Conservation (phyloP, 78 protist species). For the Dictyostelium purpureum region DNA sequence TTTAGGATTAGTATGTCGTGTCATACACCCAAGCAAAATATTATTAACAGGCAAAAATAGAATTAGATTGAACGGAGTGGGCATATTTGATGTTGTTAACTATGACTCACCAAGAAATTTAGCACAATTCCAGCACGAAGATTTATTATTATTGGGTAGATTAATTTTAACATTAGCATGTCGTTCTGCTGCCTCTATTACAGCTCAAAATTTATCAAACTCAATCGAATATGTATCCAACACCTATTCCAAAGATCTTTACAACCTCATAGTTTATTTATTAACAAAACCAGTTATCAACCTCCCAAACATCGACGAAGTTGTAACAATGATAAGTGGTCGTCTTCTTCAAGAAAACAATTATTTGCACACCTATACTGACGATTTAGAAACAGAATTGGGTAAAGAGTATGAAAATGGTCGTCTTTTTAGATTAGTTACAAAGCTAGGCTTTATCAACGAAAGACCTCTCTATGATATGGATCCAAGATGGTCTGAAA, state of each 20-base stretch:
- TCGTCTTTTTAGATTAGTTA: slow-evolving; percentile 84
- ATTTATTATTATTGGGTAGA: slow-evolving; percentile 67
- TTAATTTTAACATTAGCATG: slow-evolving; percentile 61
- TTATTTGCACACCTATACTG: slow-evolving; percentile 70
- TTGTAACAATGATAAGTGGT: slow-evolving; percentile 33
- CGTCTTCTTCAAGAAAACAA: slow-evolving; percentile 28
- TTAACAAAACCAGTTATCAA: slow-evolving; percentile 38
- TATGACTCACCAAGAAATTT: slow-evolving; percentile 64
- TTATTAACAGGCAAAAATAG: slow-evolving; percentile 77
- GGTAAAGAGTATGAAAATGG: slow-evolving; percentile 87
- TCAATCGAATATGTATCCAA: slow-evolving; percentile 41
- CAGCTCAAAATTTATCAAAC: slow-evolving; percentile 7
- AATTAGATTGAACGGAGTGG: slow-evolving; percentile 74
- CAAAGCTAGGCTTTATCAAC: slow-evolving; percentile 84
- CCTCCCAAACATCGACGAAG: slow-evolving; percentile 49
- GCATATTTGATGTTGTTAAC: slow-evolving; percentile 77
- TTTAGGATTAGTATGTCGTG: slow-evolving; percentile 51
- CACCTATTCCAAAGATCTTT: slow-evolving; percentile 33
- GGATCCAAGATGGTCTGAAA: slow-evolving; percentile 88
- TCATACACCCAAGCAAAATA: slow-evolving; percentile 75
- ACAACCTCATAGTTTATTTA: slow-evolving; percentile 33
- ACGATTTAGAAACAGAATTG: slow-evolving; percentile 80
- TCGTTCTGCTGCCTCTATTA: slow-evolving; percentile 18
- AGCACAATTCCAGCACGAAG: slow-evolving; percentile 71
- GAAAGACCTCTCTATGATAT: slow-evolving; percentile 83